Evolutionary conservation across 208 protist genomes (phyloP).

Genomic region (Perkinsela sp.): DNA sequence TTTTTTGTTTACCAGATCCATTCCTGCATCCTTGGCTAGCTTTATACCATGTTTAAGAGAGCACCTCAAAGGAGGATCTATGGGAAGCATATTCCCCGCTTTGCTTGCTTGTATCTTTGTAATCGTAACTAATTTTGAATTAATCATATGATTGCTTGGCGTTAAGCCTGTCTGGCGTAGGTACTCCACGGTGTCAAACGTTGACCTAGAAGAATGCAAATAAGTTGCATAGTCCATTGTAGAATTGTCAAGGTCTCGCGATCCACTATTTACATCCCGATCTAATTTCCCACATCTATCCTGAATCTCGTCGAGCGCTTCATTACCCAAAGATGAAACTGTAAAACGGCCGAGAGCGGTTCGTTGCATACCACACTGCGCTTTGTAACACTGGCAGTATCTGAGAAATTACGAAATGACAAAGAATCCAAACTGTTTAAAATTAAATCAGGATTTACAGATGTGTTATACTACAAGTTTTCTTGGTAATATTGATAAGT

Average conservation of each 20-base stretch:
- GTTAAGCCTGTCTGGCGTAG: neutral
- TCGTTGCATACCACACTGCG: too few relatives aligned
- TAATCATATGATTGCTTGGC: neutral
- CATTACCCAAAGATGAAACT: too few relatives aligned
- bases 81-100: neutral
- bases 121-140: neutral
- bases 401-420: too few relatives aligned
- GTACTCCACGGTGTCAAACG: neutral
- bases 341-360: too few relatives aligned
- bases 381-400: too few relatives aligned
- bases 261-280: too few relatives aligned
- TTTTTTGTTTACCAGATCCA: neutral
- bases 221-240: neutral
- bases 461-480: too few relatives aligned
- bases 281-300: neutral
- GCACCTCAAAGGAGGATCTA: neutral
- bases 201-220: neutral
- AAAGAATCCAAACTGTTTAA: too few relatives aligned
- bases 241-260: neutral
- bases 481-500: too few relatives aligned
- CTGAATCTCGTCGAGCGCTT: too few relatives aligned
- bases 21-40: neutral
- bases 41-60: neutral
- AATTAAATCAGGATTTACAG: too few relatives aligned
- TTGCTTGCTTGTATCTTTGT: neutral